Evolutionary conservation across 2,329 filamentous ascomycete genomes (phyloP).

Genomic region (Pestalotiopsis sp.): DNA sequence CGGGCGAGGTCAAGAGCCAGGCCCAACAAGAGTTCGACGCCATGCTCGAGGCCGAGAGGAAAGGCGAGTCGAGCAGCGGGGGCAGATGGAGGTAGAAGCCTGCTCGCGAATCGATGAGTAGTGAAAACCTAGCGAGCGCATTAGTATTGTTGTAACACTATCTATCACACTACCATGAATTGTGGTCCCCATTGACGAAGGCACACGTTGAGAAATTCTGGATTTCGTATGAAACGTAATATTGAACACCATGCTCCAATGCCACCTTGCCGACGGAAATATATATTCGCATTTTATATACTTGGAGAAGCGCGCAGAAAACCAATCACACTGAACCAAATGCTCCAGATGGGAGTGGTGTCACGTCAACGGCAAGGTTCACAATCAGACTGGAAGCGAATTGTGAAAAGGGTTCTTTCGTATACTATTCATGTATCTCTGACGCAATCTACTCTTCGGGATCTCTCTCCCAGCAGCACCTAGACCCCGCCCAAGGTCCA

Average conservation of each 20-base stretch:
- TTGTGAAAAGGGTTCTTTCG: no score
- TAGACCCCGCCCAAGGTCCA: neutral
- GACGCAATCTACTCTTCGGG: neutral
- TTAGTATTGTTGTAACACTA: neutral
- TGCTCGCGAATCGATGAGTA: neutral
- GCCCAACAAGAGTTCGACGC: conserved; percentile 53
- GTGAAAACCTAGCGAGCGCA: neutral
- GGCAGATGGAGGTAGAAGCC: neutral
- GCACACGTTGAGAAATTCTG: neutral
- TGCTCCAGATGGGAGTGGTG: no score
- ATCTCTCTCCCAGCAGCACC: neutral
- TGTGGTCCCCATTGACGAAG: neutral
- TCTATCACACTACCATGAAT: neutral
- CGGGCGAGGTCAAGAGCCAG: conserved; percentile 42
- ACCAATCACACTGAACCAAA: no score
- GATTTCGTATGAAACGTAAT: no score
- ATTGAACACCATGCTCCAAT: no score
- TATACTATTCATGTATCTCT: no score
- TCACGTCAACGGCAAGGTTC: no score
- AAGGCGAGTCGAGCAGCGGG: neutral
- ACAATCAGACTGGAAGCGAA: no score
- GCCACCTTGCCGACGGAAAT: no score
- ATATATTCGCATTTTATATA: no score
- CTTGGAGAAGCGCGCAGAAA: no score
- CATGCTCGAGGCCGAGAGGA: conserved; percentile 44